Evolutionary conservation across 306 rosid genomes (phyloP).

Genomic region (Hylodesmum podocarpum): DNA sequence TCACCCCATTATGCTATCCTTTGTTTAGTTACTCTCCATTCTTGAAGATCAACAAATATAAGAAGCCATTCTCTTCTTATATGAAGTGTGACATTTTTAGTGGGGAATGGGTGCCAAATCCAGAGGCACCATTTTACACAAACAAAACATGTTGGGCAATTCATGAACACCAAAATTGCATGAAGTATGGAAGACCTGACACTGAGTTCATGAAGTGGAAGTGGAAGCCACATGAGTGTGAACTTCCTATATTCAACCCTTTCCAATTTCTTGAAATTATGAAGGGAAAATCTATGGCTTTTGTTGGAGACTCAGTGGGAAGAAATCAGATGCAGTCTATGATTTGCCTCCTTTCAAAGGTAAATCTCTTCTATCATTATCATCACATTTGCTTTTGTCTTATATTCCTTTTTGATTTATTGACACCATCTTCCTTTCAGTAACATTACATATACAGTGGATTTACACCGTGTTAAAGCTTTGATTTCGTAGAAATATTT

Average conservation of each 20-base stretch:
- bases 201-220: slow-evolving; percentile 81
- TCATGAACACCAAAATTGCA: slow-evolving; percentile 82
- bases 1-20: slow-evolving; percentile 54
- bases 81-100: slow-evolving; percentile 62
- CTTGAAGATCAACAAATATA: slow-evolving; percentile 11
- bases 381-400: neutral
- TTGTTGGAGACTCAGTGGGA: slow-evolving; percentile 86
- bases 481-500: no score
- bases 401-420: neutral
- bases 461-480: no score
- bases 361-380: no score
- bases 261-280: slow-evolving; percentile 70
- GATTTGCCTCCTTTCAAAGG: slow-evolving; percentile 68
- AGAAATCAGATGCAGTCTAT: slow-evolving; percentile 84
- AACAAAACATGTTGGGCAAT: slow-evolving; percentile 78
- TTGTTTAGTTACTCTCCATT: slow-evolving; percentile 34
- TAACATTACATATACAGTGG: no score
- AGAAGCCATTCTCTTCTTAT: slow-evolving; percentile 27
- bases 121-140: slow-evolving; percentile 71
- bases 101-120: slow-evolving; percentile 84
- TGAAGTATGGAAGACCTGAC: slow-evolving; percentile 84
- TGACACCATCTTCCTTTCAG: neutral
- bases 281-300: slow-evolving; percentile 77
- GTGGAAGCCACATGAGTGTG: slow-evolving; percentile 85
- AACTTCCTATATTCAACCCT: slow-evolving; percentile 73